These are phyloP conservation scores for Mediolabrus comicus DNA, from an alignment of 108 stramenopile species.

Conservation along the genomic window DNA sequence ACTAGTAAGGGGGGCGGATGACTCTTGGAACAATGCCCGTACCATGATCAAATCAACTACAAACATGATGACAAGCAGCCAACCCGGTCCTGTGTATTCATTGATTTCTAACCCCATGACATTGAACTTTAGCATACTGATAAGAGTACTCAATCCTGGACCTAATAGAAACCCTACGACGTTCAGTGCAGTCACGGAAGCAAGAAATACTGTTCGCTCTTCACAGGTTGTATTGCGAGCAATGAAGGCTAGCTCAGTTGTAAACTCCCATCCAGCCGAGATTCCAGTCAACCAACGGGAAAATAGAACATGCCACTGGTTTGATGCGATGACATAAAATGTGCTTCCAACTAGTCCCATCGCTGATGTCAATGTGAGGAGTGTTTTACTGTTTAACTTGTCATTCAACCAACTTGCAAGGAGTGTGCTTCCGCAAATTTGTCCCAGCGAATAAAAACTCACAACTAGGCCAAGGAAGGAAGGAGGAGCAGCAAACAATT, in stretches of 20 bases:
- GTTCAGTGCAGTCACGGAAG: conserved; percentile 14
- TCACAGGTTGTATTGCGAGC: conserved; percentile 4
- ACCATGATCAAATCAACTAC: conserved; percentile 13
- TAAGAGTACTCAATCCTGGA: background rate
- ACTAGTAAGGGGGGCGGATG: background rate
- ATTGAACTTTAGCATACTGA: conserved; percentile 4
- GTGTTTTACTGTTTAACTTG: background rate
- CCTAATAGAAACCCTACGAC: conserved; percentile 15
- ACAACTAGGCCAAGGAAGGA: conserved; percentile 1
- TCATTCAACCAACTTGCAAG: conserved; percentile 3
- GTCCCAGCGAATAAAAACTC: background rate
- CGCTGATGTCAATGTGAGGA: conserved; percentile 15
- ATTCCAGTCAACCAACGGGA: conserved; percentile 10
- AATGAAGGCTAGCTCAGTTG: conserved; percentile 17
- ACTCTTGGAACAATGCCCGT: conserved; percentile 8
- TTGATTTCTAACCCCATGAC: conserved; percentile 15
- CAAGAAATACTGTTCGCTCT: conserved; percentile 14
- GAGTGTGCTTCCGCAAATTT: background rate
- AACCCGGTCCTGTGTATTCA: conserved; percentile 21
- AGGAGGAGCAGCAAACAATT: background rate
- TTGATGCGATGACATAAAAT: conserved; percentile 5
- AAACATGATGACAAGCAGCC: conserved; percentile 13
- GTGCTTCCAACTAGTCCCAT: background rate
- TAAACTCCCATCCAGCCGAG: conserved; percentile 15
- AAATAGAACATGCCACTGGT: background rate